Base-by-base conservation (phyloP, 2,329 filamentous ascomycete species). In the Pseudogymnoascus sp. region DNA sequence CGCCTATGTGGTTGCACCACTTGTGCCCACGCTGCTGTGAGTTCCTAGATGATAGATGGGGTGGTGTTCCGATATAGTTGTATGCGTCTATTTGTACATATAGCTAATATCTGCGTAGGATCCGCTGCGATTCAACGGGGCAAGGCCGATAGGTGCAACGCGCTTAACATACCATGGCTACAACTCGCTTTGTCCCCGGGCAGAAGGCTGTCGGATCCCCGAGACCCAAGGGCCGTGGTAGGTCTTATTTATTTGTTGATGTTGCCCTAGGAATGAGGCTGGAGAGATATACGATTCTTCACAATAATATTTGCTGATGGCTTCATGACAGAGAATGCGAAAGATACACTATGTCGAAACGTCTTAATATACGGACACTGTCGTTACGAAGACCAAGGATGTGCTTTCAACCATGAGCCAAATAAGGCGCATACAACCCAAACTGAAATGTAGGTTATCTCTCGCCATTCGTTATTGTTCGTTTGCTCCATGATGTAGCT, bases 321-420 rank as follows among this genome's bases (percentile, higher is more conserved):
- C 54, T 40, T 21, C 50, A 24, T 62, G 50, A 62, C 67, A 88
- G 87, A 90, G 76, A 89, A 89, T 74, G 79, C 84, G 60, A 95
- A 93, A 76, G 92, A 95, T 73, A 96, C 90, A 5, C 82, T 93
- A 62, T 97, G 92, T 77, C 88, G 92, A 71, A 96, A 97, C 76
- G 88, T 97, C 64, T 83, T 92, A 64, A 96, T 97, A 69, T 96
- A 96, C 74, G 92, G 92, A 61, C 89, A 93, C 75, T 97, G 92
- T 74, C 88, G 91, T 66, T 96, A 92, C 75, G 90, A 95, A 77
- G 90, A 95, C 72, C 87, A 90, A 76, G 91, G 82, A 63, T 96
- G 92, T 76, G 86, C 88, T 66, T 96, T 95, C 77, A 94, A 92
- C 71, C 92, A 96, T 76, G 90, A 94, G 67, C 84, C 85, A 63